Base-by-base conservation (phyloP, 2,329 filamentous ascomycete genomes). In the Ustulina deusta region DNA sequence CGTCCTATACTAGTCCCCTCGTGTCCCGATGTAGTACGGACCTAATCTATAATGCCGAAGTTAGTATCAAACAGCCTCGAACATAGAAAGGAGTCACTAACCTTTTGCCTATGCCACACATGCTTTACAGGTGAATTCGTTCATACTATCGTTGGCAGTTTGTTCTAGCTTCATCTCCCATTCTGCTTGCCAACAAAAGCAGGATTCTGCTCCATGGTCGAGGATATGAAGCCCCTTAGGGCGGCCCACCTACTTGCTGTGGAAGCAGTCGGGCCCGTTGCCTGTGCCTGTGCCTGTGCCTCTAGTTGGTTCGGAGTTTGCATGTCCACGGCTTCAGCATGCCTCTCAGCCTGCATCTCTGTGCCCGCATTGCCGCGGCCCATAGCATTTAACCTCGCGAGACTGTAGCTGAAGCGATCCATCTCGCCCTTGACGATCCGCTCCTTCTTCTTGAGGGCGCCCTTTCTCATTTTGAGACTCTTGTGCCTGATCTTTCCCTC, bases 121-220 rank as follows among this genome's bases (percentile, higher is more conserved):
- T 55, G 25, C 46, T 34, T 56, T 20, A 11, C 34, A 49, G 10
- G 40, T 34, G 20, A 17, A 40, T 57, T 63, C 49, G 17, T 65
- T 61, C 44, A 44, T 40, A 25, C 32, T 25, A 29, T 61, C 49
- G 46, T 58, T 20, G 20, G 9, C 4, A 11, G 25, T 42, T 32
- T 20, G n/a, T 38, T 20, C 22, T 51, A 56, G 9, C 38, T 66
- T 75, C 68, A 73, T 57, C 73, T 72, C 17, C 55, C 70, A 38
- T 72, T 69, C 51, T 69, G n/a, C 42, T 78, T 77, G 40, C 25
- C 70, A 46, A 84, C 79, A 77, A 97, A 97, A 2, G 91, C 92
- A 15, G 91, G 89, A 74, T 95, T 95, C 79, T 93, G 91, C 81
- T 97, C 93, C 90, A 97, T 93, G 0, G 93, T 97, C 48, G 90